Conservation (phyloP, 1,139 yeast species). For the Sugiyamaella novakii region DNA sequence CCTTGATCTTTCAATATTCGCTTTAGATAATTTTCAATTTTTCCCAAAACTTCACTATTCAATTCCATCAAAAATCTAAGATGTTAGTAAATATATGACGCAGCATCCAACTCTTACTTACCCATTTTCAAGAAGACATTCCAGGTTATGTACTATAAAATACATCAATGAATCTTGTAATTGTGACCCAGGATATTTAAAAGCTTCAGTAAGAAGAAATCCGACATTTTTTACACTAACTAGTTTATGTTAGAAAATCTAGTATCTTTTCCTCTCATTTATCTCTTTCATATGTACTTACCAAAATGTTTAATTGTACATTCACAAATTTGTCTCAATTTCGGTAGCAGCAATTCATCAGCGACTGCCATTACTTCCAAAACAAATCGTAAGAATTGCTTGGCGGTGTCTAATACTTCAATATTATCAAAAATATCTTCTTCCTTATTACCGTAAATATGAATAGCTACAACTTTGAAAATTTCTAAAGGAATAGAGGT, state of each 20-base stretch:
- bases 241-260: constrained; percentile 17
- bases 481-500: constrained; percentile 48
- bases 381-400: constrained; percentile 55
- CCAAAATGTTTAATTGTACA: constrained; percentile 58
- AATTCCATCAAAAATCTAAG: constrained; percentile 34
- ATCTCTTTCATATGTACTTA: too few relatives aligned
- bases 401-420: constrained; percentile 39
- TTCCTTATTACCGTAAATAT: constrained; percentile 59
- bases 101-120: constrained; percentile 17
- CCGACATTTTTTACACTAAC: constrained; percentile 64
- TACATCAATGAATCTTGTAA: constrained; percentile 64
- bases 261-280: too few relatives aligned
- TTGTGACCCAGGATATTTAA: constrained; percentile 53
- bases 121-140: constrained; percentile 59
- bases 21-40: constrained; percentile 39
- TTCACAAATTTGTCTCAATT: constrained; percentile 64
- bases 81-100: constrained; percentile 1
- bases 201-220: constrained; percentile 57
- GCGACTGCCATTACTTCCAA: constrained; percentile 63
- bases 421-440: constrained; percentile 50
- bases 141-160: constrained; percentile 69
- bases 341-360: constrained; percentile 64
- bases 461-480: constrained; percentile 56
- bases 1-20: background rate
- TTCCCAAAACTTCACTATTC: constrained; percentile 38